phyloP scores from a whole-genome alignment of 2,329 filamentous ascomycete species.

The Aspergillus quadrilineatus region DNA sequence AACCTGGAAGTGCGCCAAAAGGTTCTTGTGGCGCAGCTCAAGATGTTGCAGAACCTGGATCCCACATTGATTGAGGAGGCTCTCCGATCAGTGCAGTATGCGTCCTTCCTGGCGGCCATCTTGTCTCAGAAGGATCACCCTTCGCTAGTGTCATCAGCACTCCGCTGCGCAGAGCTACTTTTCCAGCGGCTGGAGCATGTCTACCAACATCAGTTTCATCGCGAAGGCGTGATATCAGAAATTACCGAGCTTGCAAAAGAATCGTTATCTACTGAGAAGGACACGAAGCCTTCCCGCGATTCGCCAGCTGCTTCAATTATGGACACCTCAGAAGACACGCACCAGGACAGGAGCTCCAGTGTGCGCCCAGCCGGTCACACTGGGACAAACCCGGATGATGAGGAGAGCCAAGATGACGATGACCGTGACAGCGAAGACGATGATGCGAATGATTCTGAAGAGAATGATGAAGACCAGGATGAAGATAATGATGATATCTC shows the following conservation, averaged over 20 bases:
- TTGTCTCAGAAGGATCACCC: conserved; percentile 93
- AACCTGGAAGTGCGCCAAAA: conserved; percentile 93
- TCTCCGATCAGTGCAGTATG: conserved; percentile 83
- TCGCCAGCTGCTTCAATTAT: conserved; percentile 17
- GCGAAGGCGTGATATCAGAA: conserved; percentile 91
- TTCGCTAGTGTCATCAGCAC: conserved; percentile 77
- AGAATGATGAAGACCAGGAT: conserved; percentile 50
- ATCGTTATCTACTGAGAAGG: conserved; percentile 29
- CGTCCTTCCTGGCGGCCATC: conserved; percentile 92
- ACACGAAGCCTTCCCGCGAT: conserved; percentile 14
- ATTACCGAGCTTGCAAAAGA: conserved; percentile 73
- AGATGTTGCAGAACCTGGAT: conserved; percentile 97
- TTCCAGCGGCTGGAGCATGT: conserved; percentile 80
- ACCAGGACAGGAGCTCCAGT: conserved; percentile 14
- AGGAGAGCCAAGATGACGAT: conserved; percentile 51
- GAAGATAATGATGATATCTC: conserved; percentile 54
- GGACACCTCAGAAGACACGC: conserved; percentile 21
- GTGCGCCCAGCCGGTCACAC: conserved; percentile 12
- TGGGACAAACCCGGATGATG: conserved; percentile 37
- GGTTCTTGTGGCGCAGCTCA: conserved; percentile 90
- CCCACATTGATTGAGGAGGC: conserved; percentile 80
- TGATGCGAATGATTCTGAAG: conserved; percentile 51
- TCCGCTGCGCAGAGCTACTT: conserved; percentile 87
- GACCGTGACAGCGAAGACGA: conserved; percentile 57
- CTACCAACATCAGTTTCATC: conserved; percentile 94